Percentiles rank a stretch among this genome's conserved stretches.
These are phyloP conservation scores for Neurospora crassa DNA, from an alignment of 2,329 filamentous ascomycete genomes.

Conservation along the genomic window DNA sequence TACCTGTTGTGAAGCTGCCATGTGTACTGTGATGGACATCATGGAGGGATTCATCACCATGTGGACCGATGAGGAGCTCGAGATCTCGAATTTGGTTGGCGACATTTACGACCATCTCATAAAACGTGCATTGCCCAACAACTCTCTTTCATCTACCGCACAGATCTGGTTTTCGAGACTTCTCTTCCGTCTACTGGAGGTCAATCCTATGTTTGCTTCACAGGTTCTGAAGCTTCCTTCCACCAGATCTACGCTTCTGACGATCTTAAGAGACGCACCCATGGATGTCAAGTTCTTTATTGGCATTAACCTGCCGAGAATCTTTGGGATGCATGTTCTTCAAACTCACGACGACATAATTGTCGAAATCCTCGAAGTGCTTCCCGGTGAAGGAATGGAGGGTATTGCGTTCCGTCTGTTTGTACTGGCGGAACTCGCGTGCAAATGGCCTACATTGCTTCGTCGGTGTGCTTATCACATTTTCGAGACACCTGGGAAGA, in stretches of 20 bases:
- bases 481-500: slow-evolving; percentile 80
- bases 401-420: slow-evolving; percentile 79
- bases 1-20: slow-evolving; percentile 64
- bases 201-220: slow-evolving; percentile 57
- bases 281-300: slow-evolving; percentile 70
- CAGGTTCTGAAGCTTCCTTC: slow-evolving; percentile 43
- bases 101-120: slow-evolving; percentile 77
- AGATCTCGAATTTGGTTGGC: slow-evolving; percentile 55
- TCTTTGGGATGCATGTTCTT: slow-evolving; percentile 78
- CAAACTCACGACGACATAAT: slow-evolving; percentile 77
- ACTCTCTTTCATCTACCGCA: slow-evolving; percentile 58
- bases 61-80: slow-evolving; percentile 52
- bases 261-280: slow-evolving; percentile 55
- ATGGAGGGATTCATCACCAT: slow-evolving; percentile 52
- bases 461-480: slow-evolving; percentile 86
- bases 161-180: slow-evolving; percentile 60
- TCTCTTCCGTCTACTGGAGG: slow-evolving; percentile 58
- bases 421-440: slow-evolving; percentile 66
- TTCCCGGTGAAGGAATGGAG: slow-evolving; percentile 67
- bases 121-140: slow-evolving; percentile 53
- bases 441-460: slow-evolving; percentile 75
- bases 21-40: slow-evolving; percentile 57
- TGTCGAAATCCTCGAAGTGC: slow-evolving; percentile 66
- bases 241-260: slow-evolving; percentile 62
- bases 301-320: slow-evolving; percentile 54